Conservation (phyloP, 2,329 filamentous ascomycete genomes). For the Penicillium sp. region DNA sequence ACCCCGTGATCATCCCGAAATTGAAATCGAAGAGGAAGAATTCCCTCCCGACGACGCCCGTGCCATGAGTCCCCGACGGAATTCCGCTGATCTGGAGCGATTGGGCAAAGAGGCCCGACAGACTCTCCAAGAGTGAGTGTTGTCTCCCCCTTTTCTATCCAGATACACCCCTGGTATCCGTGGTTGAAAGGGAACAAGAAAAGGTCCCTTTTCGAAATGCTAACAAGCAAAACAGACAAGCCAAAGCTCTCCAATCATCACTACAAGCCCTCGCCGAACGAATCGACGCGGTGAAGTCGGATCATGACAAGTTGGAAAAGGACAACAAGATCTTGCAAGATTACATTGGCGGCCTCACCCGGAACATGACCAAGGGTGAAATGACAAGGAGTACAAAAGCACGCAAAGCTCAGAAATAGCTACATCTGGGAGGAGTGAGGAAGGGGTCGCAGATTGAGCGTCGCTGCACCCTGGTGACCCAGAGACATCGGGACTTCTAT, state of each 20-base stretch:
- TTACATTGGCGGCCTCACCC: conserved; percentile 95
- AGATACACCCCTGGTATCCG: background rate
- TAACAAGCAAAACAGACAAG: conserved; percentile 62
- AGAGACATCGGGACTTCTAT: conserved; percentile 2
- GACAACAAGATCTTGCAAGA: conserved; percentile 98
- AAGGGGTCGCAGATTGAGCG: conserved; percentile 11
- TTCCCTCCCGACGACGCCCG: conserved; percentile 86
- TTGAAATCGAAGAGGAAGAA: conserved; percentile 71
- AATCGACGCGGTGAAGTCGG: conserved; percentile 89
- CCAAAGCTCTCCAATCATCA: conserved; percentile 83
- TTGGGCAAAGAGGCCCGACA: conserved; percentile 78
- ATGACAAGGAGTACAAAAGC: conserved; percentile 55
- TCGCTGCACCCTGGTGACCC: conserved; percentile 11
- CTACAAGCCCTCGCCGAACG: conserved; percentile 87
- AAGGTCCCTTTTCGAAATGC: background rate
- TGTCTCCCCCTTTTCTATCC: background rate
- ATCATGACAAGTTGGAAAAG: conserved; percentile 94
- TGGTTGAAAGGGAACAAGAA: background rate
- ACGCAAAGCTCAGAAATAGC: conserved; percentile 47
- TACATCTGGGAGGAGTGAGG: background rate
- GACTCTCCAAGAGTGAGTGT: conserved; percentile 60
- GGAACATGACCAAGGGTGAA: conserved; percentile 61
- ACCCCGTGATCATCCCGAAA: conserved; percentile 70
- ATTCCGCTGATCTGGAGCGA: conserved; percentile 85
- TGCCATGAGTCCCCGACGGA: conserved; percentile 90